Evolutionary conservation across 2,329 filamentous ascomycete species (phyloP).

Genomic region (Lasiodiplodia hormozganensis): DNA sequence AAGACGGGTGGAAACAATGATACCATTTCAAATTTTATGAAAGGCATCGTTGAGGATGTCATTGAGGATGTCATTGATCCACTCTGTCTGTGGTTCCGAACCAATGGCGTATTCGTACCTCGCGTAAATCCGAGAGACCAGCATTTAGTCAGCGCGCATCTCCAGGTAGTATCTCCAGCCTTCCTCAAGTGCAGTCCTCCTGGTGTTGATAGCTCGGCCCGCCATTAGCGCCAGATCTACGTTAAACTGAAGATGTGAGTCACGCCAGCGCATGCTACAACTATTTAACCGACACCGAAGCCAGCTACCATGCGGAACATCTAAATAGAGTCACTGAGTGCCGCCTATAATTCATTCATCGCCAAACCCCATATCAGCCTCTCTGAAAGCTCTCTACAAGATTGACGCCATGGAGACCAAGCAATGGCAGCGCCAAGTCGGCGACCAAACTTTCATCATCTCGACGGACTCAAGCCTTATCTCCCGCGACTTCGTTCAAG

Average conservation of each 20-base stretch:
- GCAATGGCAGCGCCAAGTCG: constrained; percentile 4
- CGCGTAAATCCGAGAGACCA: background rate
- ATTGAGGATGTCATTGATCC: background rate
- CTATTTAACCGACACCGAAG: background rate
- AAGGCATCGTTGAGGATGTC: background rate
- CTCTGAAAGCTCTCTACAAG: background rate
- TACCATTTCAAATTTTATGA: background rate
- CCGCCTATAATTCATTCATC: background rate
- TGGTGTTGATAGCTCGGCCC: constrained; percentile 6
- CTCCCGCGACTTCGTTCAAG: constrained; percentile 40
- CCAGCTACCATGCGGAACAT: background rate
- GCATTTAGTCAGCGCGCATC: background rate
- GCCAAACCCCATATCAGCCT: background rate
- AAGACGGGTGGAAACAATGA: background rate
- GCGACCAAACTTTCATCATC: constrained; percentile 37
- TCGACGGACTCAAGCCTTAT: constrained; percentile 38
- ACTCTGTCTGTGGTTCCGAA: background rate
- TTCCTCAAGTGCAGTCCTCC: background rate
- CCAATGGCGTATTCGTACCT: background rate
- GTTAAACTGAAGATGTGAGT: background rate
- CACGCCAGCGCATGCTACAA: background rate
- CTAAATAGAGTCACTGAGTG: background rate
- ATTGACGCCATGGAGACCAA: background rate
- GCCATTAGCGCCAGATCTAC: background rate
- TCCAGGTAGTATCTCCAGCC: background rate